These are phyloP conservation scores for Alternaria tenuissima DNA, from an alignment of 2,329 filamentous ascomycete genomes.

Conservation along the genomic window DNA sequence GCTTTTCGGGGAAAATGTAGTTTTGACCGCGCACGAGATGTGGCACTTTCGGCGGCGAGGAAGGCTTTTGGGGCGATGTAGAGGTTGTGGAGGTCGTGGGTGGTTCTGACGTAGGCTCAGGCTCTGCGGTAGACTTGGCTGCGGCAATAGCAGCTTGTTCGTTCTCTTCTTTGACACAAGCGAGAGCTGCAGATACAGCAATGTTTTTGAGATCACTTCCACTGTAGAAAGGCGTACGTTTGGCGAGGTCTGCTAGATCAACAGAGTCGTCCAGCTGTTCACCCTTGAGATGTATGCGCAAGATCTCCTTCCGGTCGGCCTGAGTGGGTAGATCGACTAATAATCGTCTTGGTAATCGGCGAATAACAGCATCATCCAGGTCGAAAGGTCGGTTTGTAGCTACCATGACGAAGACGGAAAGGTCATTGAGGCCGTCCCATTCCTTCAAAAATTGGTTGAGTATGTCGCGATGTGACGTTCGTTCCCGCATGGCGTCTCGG, in stretches of 20 bases:
- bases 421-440: constrained; percentile 90
- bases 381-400: constrained; percentile 96
- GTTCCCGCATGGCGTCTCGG: constrained; percentile 70
- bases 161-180: constrained; percentile 79
- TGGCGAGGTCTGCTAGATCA: constrained; percentile 68
- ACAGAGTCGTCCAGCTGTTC: constrained; percentile 71
- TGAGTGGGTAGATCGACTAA: constrained; percentile 76
- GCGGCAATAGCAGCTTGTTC: constrained; percentile 47
- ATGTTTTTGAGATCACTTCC: constrained; percentile 86
- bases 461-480: constrained; percentile 81
- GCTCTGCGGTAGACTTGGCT: constrained; percentile 22
- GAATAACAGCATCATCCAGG: constrained; percentile 84
- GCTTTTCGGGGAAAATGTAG: constrained; percentile 72
- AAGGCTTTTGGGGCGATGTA: constrained; percentile 11
- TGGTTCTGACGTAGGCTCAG: neutral
- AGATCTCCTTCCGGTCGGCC: constrained; percentile 71
- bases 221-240: constrained; percentile 77
- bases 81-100: constrained; percentile 5
- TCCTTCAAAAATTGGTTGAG: constrained; percentile 97
- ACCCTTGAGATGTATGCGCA: constrained; percentile 74
- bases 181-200: constrained; percentile 79
- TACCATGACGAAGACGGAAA: constrained; percentile 95
- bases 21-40: constrained; percentile 43
- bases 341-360: constrained; percentile 76
- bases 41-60: constrained; percentile 36